A percentile compares a stretch with the other conserved stretches of the same genome.
Evolutionary conservation across 2,329 filamentous ascomycete genomes (phyloP).

Genomic region (Hymenoscyphus occultus): DNA sequence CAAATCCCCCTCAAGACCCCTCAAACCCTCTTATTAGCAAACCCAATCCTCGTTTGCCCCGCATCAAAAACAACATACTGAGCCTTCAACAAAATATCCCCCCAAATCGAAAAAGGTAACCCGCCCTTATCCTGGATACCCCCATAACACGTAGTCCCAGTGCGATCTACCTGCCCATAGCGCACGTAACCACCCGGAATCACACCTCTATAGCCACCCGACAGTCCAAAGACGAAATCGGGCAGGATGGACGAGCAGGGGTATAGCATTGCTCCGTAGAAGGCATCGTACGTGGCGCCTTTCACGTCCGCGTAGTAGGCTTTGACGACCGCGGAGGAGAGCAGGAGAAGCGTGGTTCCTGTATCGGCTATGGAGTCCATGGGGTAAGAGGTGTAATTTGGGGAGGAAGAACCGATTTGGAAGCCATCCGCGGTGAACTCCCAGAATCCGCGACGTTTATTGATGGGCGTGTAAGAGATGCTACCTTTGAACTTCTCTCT

Average conservation of each 20-base stretch:
- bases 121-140: slow-evolving; percentile 21
- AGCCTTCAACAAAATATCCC: slow-evolving; percentile 36
- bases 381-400: neutral
- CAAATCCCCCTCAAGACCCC: neutral
- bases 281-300: slow-evolving; percentile 21
- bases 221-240: slow-evolving; percentile 34
- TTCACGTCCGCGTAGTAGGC: slow-evolving; percentile 36
- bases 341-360: slow-evolving; percentile 38
- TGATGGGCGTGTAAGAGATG: slow-evolving; percentile 48
- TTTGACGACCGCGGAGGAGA: slow-evolving; percentile 32
- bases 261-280: slow-evolving; percentile 33
- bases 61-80: slow-evolving; percentile 36
- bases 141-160: slow-evolving; percentile 18
- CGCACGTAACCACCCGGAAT: slow-evolving; percentile 38
- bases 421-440: slow-evolving; percentile 47
- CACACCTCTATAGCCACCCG: slow-evolving; percentile 24
- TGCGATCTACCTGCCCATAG: slow-evolving; percentile 24
- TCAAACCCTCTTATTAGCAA: slow-evolving; percentile 14
- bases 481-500: slow-evolving; percentile 46
- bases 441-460: slow-evolving; percentile 48
- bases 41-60: slow-evolving; percentile 21
- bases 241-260: slow-evolving; percentile 33
- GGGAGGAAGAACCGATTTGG: slow-evolving; percentile 36
- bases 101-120: slow-evolving; percentile 34
- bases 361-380: slow-evolving; percentile 36